A percentile compares a stretch with the other conserved stretches of the same genome.
Conservation (phyloP, 495 filamentous ascomycete genomes). For the Recurvomyces mirabilis region DNA sequence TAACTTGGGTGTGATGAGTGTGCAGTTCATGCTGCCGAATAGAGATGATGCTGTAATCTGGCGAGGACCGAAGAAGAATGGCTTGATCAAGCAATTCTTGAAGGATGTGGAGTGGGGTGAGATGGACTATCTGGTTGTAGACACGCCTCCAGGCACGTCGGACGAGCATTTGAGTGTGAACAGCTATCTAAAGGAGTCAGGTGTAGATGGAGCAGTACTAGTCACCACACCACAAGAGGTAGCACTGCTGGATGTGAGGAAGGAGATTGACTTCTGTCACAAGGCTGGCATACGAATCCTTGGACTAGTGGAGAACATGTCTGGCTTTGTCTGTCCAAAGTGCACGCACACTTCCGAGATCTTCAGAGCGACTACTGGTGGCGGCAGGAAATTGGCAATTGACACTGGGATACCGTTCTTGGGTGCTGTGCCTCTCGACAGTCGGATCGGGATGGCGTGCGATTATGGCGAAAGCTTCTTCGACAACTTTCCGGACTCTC, state of each 20-base stretch:
- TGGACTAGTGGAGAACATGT: constrained; percentile 96
- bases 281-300: constrained; percentile 85
- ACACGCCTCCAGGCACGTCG: constrained; percentile 88
- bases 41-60: constrained; percentile 91
- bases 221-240: constrained; percentile 95
- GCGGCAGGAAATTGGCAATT: constrained; percentile 63
- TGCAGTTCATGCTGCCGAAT: constrained; percentile 94
- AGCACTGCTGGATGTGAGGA: constrained; percentile 80
- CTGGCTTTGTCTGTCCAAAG: constrained; percentile 84
- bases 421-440: constrained; percentile 85
- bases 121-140: constrained; percentile 82
- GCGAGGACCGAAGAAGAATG: constrained; percentile 97
- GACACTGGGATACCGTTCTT: constrained; percentile 81
- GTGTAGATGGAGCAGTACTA: constrained; percentile 84
- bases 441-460: constrained; percentile 86
- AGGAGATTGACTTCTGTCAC: constrained; percentile 92
- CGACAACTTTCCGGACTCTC: constrained; percentile 82
- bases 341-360: constrained; percentile 75
- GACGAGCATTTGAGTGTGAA: constrained; percentile 95
- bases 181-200: constrained; percentile 70
- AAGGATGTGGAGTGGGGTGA: constrained; percentile 97
- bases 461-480: constrained; percentile 98
- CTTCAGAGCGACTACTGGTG: constrained; percentile 85
- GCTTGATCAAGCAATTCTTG: constrained; percentile 91
- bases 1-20: constrained; percentile 86